Conservation (phyloP, 768 basidiomycete species). For the Calocybe gangraenosa region DNA sequence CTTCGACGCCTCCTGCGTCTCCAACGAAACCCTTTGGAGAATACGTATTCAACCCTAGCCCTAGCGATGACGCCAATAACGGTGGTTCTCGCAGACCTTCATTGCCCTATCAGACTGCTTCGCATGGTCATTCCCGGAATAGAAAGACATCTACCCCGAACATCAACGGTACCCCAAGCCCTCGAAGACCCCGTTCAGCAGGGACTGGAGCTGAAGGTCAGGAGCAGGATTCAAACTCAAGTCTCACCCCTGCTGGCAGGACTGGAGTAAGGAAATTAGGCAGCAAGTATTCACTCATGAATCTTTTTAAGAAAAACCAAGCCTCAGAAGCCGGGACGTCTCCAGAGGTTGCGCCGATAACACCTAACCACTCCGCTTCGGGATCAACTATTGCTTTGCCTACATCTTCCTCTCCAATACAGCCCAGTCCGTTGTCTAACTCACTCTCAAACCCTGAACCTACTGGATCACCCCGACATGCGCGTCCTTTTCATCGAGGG, state of each 20-base stretch:
- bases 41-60: conserved; percentile 36
- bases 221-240: conserved; percentile 17
- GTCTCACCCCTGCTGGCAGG: conserved; percentile 25
- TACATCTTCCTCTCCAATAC: conserved; percentile 20
- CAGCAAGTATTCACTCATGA: conserved; percentile 72
- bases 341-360: conserved; percentile 16
- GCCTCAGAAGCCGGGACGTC: conserved; percentile 24
- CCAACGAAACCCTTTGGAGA: conserved; percentile 39
- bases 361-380: conserved; percentile 7
- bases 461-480: conserved; percentile 17
- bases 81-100: conserved; percentile 59
- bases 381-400: conserved; percentile 23
- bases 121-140: conserved; percentile 24
- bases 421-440: conserved; percentile 18
- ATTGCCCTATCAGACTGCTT: conserved; percentile 41
- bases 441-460: conserved; percentile 15
- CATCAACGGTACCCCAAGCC: conserved; percentile 23
- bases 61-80: conserved; percentile 29
- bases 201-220: conserved; percentile 58
- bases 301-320: conserved; percentile 65
- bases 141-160: conserved; percentile 32
- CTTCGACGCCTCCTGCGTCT: conserved; percentile 38
- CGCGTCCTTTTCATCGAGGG: conserved; percentile 26
- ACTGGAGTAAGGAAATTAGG: conserved; percentile 43
- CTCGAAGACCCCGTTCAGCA: conserved; percentile 66